phyloP scores from a whole-genome alignment of 805 yeast genomes.

The Ogataea parapolymorpha region DNA sequence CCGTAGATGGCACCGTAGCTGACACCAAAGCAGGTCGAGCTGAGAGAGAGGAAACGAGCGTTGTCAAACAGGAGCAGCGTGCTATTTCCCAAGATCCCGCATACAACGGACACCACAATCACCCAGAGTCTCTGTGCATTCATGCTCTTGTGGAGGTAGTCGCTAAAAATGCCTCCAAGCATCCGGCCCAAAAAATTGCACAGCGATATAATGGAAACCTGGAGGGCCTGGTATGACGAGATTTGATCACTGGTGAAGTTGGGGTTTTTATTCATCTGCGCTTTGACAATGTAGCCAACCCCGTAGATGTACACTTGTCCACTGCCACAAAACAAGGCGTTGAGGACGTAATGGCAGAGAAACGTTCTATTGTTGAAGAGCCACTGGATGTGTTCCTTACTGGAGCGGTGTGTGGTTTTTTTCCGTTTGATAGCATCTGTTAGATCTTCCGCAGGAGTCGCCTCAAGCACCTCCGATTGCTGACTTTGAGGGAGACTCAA shows the following conservation, averaged over 20 bases:
- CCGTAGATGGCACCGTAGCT: conserved; percentile 74
- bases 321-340: conserved; percentile 56
- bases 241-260: conserved; percentile 33
- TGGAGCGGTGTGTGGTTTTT: conserved; percentile 12
- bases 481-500: conserved; percentile 5
- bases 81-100: conserved; percentile 38
- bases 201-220: conserved; percentile 64
- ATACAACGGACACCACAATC: conserved; percentile 39
- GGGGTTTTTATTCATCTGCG: conserved; percentile 33
- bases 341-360: conserved; percentile 49
- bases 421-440: conserved; percentile 7
- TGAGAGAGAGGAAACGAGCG: conserved; percentile 40
- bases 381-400: conserved; percentile 23
- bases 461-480: conserved; percentile 5
- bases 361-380: conserved; percentile 37
- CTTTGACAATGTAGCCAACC: conserved; percentile 67
- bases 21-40: conserved; percentile 57
- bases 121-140: conserved; percentile 67
- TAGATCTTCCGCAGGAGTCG: not conserved
- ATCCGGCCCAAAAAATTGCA: conserved; percentile 66
- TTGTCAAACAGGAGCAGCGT: conserved; percentile 38
- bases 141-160: conserved; percentile 48
- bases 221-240: conserved; percentile 59
- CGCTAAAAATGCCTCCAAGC: conserved; percentile 63
- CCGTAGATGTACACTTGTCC: conserved; percentile 73